phyloP scores from a whole-genome alignment of 331 rosid genomes.

The Dryas integrifolia region DNA sequence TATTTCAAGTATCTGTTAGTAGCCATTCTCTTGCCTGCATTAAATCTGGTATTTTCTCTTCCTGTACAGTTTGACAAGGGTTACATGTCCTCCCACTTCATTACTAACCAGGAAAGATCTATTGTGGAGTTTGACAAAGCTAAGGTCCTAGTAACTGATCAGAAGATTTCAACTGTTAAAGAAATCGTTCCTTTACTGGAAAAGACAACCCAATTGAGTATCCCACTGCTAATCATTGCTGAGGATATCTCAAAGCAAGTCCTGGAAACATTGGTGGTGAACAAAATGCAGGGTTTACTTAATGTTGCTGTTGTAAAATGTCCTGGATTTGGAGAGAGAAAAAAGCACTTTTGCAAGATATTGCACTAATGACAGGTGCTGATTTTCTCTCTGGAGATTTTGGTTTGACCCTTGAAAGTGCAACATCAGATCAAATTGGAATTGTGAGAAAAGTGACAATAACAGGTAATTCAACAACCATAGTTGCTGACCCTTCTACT shows the following conservation, averaged over 20 bases:
- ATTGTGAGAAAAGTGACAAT: slow-evolving; percentile 70
- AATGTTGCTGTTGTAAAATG: slow-evolving; percentile 87
- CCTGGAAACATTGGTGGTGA: slow-evolving; percentile 74
- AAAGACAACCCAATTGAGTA: slow-evolving; percentile 82
- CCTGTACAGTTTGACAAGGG: slow-evolving; percentile 81
- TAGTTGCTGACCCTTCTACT: slow-evolving; percentile 73
- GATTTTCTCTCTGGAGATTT: slow-evolving; percentile 89
- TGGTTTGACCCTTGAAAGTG: slow-evolving; percentile 80
- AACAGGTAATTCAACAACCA: slow-evolving; percentile 65
- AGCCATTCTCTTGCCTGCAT: neutral
- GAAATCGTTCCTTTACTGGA: slow-evolving; percentile 82
- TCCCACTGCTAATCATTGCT: slow-evolving; percentile 81
- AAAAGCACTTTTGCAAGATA: slow-evolving; percentile 87
- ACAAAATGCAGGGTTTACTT: slow-evolving; percentile 80
- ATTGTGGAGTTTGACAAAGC: slow-evolving; percentile 80
- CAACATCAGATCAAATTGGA: slow-evolving; percentile 96
- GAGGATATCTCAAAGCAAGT: slow-evolving; percentile 81
- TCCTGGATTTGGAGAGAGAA: slow-evolving; percentile 77
- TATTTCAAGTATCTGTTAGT: slow-evolving; percentile 1
- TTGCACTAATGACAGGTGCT: slow-evolving; percentile 95
- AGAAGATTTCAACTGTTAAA: slow-evolving; percentile 65
- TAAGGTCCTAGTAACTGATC: slow-evolving; percentile 90
- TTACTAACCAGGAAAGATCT: slow-evolving; percentile 81
- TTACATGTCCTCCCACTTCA: slow-evolving; percentile 87
- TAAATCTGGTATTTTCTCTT: slow-evolving; percentile 18